A percentile compares a stretch with the other conserved stretches of the same genome.
phyloP scores from a whole-genome alignment of 495 filamentous ascomycete species.

The Neurospora intermedia region DNA sequence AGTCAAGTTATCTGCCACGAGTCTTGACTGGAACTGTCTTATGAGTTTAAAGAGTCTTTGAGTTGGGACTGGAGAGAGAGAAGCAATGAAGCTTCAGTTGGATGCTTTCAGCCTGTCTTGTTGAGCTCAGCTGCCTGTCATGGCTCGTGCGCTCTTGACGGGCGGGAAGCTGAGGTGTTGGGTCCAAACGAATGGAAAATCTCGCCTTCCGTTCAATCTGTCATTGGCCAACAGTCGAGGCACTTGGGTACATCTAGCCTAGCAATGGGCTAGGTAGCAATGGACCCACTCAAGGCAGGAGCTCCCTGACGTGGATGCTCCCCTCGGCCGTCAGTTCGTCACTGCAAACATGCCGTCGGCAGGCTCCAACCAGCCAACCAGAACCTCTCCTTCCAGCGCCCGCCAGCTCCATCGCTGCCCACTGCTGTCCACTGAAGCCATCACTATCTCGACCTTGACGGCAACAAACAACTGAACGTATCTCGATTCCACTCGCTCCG shows the following conservation, averaged over 20 bases:
- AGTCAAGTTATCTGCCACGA: too few relatives aligned
- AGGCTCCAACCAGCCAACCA: background rate
- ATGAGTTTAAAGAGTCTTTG: background rate
- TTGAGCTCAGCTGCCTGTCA: background rate
- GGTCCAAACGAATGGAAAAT: background rate
- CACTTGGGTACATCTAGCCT: background rate
- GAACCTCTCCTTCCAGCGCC: background rate
- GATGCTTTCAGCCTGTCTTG: background rate
- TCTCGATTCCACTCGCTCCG: background rate
- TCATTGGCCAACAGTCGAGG: background rate
- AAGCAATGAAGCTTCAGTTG: background rate
- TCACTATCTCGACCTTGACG: background rate
- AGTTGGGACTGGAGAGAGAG: background rate
- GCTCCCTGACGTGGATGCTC: conserved; percentile 25
- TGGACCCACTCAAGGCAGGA: conserved; percentile 21
- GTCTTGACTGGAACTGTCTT: background rate
- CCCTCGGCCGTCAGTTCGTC: background rate
- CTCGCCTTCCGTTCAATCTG: background rate
- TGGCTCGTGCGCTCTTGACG: background rate
- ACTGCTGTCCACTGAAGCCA: background rate
- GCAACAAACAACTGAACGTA: background rate
- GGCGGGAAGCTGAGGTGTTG: too few relatives aligned
- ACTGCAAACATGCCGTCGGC: background rate
- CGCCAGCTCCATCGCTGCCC: conserved; percentile 3
- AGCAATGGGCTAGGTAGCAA: too few relatives aligned